These are phyloP conservation scores for Reutealis trisperma DNA, from an alignment of 345 rosid genomes.

Conservation along the genomic window DNA sequence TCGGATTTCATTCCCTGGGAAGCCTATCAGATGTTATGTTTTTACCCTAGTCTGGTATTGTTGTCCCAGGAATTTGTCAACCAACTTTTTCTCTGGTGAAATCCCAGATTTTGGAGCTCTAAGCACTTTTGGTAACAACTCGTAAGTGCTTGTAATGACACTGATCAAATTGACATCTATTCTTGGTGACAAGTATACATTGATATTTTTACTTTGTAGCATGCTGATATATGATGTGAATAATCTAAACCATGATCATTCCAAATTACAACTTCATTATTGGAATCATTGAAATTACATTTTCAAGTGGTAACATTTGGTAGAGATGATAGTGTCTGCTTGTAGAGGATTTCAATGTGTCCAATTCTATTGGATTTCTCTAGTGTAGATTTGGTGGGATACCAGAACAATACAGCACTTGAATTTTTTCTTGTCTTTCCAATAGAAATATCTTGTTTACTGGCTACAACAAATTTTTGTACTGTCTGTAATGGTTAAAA, in stretches of 20 bases:
- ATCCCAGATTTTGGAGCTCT: slow-evolving; percentile 87
- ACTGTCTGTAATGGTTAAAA: neutral
- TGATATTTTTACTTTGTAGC: neutral
- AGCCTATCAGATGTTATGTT: neutral
- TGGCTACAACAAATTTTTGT: neutral
- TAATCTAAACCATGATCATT: neutral
- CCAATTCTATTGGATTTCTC: neutral
- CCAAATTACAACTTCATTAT: neutral
- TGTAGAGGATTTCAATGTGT: neutral
- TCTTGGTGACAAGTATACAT: neutral
- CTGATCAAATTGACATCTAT: neutral
- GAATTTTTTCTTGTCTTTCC: neutral
- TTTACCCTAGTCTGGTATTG: slow-evolving; percentile 18
- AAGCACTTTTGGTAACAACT: slow-evolving; percentile 65
- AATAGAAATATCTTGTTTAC: neutral
- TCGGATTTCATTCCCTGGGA: neutral
- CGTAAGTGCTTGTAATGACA: slow-evolving; percentile 52
- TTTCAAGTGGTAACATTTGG: neutral
- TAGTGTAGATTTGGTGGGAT: neutral
- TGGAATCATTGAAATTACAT: neutral
- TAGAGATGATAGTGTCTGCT: neutral
- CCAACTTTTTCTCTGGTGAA: slow-evolving; percentile 93
- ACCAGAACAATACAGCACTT: neutral
- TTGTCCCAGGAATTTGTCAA: slow-evolving; percentile 68
- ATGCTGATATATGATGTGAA: neutral